Conservation (phyloP, 2,329 filamentous ascomycete genomes). For the Talaromyces sp. region DNA sequence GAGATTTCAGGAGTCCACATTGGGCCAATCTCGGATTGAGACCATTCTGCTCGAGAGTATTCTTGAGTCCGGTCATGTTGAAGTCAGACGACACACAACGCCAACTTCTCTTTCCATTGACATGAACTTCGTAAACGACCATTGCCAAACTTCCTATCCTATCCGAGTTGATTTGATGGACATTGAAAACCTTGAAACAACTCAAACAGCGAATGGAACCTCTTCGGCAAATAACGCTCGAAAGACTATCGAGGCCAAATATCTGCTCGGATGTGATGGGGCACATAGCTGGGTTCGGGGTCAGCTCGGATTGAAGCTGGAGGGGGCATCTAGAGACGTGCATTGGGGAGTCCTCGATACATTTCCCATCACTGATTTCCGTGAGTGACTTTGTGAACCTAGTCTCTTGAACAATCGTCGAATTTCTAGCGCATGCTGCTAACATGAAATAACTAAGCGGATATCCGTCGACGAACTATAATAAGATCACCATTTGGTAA, state of each 20-base stretch:
- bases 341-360: slow-evolving; percentile 18
- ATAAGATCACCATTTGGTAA: slow-evolving; percentile 15
- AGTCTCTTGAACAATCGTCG: no score
- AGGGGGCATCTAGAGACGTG: neutral
- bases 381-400: no score
- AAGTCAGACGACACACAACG: neutral
- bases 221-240: neutral
- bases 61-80: neutral
- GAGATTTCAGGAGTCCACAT: neutral
- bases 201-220: no score
- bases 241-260: slow-evolving; percentile 9
- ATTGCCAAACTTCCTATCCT: neutral
- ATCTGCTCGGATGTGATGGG: slow-evolving; percentile 22
- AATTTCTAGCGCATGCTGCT: no score
- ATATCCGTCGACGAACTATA: slow-evolving; percentile 19
- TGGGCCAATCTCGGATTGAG: neutral
- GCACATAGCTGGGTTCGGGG: slow-evolving; percentile 16
- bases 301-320: slow-evolving; percentile 6
- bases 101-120: neutral
- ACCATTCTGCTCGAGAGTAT: neutral
- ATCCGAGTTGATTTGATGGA: neutral
- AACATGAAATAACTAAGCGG: slow-evolving; percentile 7
- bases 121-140: neutral
- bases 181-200: neutral
- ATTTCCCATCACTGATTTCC: slow-evolving; percentile 13